These are phyloP conservation scores for Mucor lusitanicus DNA, from an alignment of 371 early-diverging fungal genomes.

Conservation along the genomic window DNA sequence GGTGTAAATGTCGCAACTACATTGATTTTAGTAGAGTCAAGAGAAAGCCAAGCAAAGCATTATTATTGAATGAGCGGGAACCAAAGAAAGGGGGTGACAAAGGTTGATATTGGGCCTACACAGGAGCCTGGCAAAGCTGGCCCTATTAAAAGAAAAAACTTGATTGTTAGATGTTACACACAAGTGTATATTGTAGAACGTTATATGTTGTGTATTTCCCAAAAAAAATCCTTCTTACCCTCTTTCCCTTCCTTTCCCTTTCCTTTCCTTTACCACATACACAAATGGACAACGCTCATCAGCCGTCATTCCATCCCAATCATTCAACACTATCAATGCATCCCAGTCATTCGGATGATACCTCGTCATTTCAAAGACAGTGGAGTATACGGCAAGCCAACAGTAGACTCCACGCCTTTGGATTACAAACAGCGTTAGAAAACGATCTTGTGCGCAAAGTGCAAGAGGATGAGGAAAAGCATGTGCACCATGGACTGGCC, in stretches of 20 bases:
- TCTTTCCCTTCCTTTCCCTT: background rate
- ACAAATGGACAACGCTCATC: background rate
- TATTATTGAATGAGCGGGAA: background rate
- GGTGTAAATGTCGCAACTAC: too few relatives aligned
- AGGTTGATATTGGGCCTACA: background rate
- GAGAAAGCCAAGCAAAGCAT: too few relatives aligned
- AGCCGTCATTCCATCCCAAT: background rate
- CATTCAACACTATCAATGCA: background rate
- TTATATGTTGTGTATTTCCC: slow-evolving; percentile 1
- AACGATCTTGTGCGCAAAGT: slow-evolving; percentile 38
- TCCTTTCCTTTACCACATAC: background rate
- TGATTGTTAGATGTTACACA: background rate
- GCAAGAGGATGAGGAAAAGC: slow-evolving; percentile 31
- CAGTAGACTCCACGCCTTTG: slow-evolving; percentile 36
- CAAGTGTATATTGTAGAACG: slow-evolving; percentile 2
- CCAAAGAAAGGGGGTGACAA: background rate
- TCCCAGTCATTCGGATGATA: background rate
- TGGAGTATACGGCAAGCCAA: slow-evolving; percentile 55
- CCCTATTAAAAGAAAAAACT: background rate
- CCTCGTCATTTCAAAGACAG: slow-evolving; percentile 8
- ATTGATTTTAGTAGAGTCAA: too few relatives aligned
- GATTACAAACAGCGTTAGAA: slow-evolving; percentile 37
- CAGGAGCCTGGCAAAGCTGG: background rate
- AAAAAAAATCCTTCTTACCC: background rate
- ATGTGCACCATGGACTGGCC: slow-evolving; percentile 14